These are phyloP conservation scores for Suillus bovinus DNA, from an alignment of 768 basidiomycete species.

Conservation along the genomic window DNA sequence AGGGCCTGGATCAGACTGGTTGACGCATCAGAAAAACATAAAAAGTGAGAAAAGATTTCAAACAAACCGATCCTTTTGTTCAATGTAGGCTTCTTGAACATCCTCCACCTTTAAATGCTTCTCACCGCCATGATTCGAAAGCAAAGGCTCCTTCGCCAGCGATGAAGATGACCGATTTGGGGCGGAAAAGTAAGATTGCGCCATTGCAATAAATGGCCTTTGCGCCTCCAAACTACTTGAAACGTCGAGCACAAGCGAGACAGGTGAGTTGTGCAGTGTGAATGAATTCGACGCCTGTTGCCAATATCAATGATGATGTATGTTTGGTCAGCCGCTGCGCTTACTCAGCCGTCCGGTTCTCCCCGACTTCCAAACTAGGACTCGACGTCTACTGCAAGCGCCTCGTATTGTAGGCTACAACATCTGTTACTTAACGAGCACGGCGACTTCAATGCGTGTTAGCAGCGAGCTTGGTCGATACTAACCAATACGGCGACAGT, in stretches of 20 bases:
- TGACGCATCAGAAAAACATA: background rate
- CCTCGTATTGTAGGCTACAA: too few species aligned
- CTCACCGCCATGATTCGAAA: constrained; percentile 19
- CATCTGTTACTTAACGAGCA: background rate
- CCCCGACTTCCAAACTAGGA: too few species aligned
- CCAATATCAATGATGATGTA: background rate
- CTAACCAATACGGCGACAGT: too few species aligned
- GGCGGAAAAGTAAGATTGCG: constrained; percentile 9
- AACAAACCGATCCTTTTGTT: constrained; percentile 72
- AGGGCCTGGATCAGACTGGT: constrained; percentile 76
- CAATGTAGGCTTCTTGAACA: constrained; percentile 74
- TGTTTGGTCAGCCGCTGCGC: background rate
- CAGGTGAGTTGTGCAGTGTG: background rate
- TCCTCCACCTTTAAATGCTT: constrained; percentile 58
- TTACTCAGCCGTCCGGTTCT: constrained; percentile 8
- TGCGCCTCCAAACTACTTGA: background rate
- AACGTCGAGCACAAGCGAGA: constrained; percentile 5
- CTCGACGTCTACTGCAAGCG: too few species aligned
- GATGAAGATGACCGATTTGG: constrained; percentile 7
- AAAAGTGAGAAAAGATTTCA: background rate
- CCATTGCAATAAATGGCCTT: constrained; percentile 2
- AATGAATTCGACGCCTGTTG: background rate
- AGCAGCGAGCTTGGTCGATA: background rate
- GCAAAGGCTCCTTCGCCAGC: constrained; percentile 13
- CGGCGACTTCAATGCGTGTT: background rate